Base-by-base conservation (phyloP, 495 filamentous ascomycete genomes). In the Aspergillus bridgeri region DNA sequence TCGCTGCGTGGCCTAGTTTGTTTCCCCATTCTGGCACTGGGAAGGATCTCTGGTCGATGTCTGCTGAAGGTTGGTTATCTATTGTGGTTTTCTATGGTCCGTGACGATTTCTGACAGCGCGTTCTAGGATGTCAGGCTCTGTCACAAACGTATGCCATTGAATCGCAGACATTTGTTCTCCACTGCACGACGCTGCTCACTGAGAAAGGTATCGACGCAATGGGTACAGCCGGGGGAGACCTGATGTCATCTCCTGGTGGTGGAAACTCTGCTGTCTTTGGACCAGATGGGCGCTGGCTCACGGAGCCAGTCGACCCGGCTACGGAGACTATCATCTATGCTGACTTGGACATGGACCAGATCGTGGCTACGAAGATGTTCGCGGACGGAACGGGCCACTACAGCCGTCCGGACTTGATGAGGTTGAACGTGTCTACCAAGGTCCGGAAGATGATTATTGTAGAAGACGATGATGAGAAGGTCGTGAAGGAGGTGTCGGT, bases 1-100 rank as follows among this genome's bases (percentile, higher is more conserved):
- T 85, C 13, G 73, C 82, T 1, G 80, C 78, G n/a, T 86, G 83
- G 83, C 85, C 85, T 4, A 67, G 67, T 17, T 2, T 79, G 15
- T 59, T 65, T 29, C 54, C 56, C 49, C 59, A 66, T 22, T 53
- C 63, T 7, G 71, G 61, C 4, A n/a, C n/a, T n/a, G 68, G 65
- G 0, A 23, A 43, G 9, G 58, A 18, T 8, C 42, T 75, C 7
- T 80, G 63, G 57, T 67, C 64, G 0, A 77, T 79, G 68, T 69
- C 68, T 0, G 52, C 42, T 7, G 72, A 77, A 63, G 79, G 75
- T 72, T 54, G 42, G 52, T 25, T 48, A n/a, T 18, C 5, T 1
- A 29, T n/a, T n/a, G n/a, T n/a, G n/a, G n/a, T n/a, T n/a, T n/a
- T n/a, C n/a, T n/a, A n/a, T n/a, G n/a, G n/a, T n/a, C n/a, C n/a